Conservation (phyloP, 2,329 filamentous ascomycete species). For the Neophaeococcomyces aloes region DNA sequence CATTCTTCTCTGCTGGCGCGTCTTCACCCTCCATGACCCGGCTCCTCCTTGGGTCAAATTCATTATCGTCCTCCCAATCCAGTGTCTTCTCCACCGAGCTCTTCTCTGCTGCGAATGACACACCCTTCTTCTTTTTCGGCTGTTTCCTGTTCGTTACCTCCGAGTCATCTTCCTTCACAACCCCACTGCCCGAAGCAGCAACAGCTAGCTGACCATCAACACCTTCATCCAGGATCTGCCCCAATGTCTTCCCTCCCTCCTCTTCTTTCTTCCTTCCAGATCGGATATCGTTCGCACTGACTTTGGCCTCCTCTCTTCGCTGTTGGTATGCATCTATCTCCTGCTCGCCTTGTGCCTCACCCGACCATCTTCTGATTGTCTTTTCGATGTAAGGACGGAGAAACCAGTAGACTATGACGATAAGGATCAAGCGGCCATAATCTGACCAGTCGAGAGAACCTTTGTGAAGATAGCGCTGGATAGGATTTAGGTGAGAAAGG, state of each 20-base stretch:
- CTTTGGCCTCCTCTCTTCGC: slow-evolving; percentile 17
- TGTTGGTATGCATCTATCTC: slow-evolving; percentile 8
- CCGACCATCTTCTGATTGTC: slow-evolving; percentile 15
- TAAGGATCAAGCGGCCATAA: slow-evolving; percentile 14
- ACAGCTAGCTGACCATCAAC: neutral
- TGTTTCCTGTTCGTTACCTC: slow-evolving; percentile 18
- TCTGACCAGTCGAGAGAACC: slow-evolving; percentile 18
- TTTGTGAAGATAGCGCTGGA: slow-evolving; percentile 22
- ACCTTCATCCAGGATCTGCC: slow-evolving; percentile 6
- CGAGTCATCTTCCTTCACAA: slow-evolving; percentile 8
- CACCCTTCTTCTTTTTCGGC: slow-evolving; percentile 4
- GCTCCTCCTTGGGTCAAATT: slow-evolving; percentile 3
- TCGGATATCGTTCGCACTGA: slow-evolving; percentile 19
- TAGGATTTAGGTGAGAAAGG: slow-evolving; percentile 18
- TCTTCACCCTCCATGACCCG: slow-evolving; percentile 7
- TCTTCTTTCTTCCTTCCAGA: slow-evolving; percentile 9
- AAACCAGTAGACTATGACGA: slow-evolving; percentile 18
- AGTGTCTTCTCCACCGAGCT: slow-evolving; percentile 18
- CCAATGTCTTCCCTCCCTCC: slow-evolving; percentile 3
- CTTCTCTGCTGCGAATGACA: slow-evolving; percentile 13
- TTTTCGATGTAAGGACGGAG: slow-evolving; percentile 18
- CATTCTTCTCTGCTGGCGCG: slow-evolving; percentile 13
- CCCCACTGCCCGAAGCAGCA: neutral
- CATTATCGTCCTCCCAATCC: slow-evolving; percentile 22
- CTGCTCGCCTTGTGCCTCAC: slow-evolving; percentile 13